A percentile compares a stretch with the other conserved stretches of the same genome.
Evolutionary conservation across 1,284 basidiomycete genomes (phyloP).

Genomic region (Meira nashicola): DNA sequence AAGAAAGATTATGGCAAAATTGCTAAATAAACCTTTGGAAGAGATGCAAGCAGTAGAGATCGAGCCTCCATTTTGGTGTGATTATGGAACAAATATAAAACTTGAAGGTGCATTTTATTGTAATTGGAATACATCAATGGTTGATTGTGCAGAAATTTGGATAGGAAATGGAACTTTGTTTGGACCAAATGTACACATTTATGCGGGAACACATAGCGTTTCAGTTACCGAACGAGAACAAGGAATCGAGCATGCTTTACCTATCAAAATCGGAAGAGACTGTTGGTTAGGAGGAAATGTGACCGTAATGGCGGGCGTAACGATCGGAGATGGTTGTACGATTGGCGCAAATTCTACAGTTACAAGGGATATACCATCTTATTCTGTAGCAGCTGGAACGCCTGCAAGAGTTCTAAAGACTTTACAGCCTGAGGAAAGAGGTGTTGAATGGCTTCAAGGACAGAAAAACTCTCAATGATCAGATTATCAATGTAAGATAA

Average conservation of each 20-base stretch:
- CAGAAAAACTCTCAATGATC: too few relatives aligned
- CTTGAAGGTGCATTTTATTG: conserved; percentile 39
- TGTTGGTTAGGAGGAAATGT: conserved; percentile 54
- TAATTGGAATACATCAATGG: conserved; percentile 38
- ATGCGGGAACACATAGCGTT: conserved; percentile 36
- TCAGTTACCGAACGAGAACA: conserved; percentile 30
- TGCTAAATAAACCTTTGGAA: conserved; percentile 16
- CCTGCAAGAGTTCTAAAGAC: conserved; percentile 56
- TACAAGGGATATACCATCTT: conserved; percentile 55
- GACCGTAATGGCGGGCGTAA: conserved; percentile 56
- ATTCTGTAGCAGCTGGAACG: conserved; percentile 56
- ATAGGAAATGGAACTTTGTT: conserved; percentile 38
- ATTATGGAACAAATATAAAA: conserved; percentile 44
- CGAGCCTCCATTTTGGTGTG: conserved; percentile 30
- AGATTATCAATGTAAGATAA: too few relatives aligned
- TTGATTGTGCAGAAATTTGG: conserved; percentile 35
- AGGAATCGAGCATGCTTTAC: conserved; percentile 33
- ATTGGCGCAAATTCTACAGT: conserved; percentile 58
- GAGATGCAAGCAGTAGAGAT: conserved; percentile 17
- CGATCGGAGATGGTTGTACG: conserved; percentile 56
- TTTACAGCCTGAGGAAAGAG: conserved; percentile 30
- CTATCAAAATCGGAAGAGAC: conserved; percentile 33
- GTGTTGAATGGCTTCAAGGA: neutral
- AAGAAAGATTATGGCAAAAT: conserved; percentile 18
- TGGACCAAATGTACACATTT: conserved; percentile 38